Evolutionary conservation across 1,284 basidiomycete genomes (phyloP), one percentile per base, ranked within the genome.

Genomic region (Filobasidium uniguttulatum): DNA sequence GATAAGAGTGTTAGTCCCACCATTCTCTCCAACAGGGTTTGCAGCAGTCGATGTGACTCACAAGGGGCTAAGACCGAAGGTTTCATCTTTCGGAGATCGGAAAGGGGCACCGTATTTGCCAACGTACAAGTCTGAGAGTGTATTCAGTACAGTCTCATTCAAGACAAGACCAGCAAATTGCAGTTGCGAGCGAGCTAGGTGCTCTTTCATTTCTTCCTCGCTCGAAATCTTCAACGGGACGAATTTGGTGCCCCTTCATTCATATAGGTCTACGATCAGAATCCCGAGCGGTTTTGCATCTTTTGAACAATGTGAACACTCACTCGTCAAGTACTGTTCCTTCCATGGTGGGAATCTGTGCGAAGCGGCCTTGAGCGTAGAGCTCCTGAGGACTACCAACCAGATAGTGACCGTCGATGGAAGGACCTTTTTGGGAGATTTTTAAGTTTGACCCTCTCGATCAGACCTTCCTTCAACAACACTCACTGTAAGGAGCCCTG

Each of bases 311-410:
- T 12, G 23, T 22, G 10, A 26, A 14, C 3, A 46, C 62, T 49
- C 51, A 64, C 62, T 69, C 67, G 49, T 69, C 67, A 25, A 59
- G 56, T 52, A 53, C 55, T 54, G 64, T 64, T 15, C 70, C 67
- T 12, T 60, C 59, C 46, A 71, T 65, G 51, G 66, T 69, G 0
- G 70, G 68, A 10, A 65, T 60, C 26, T 60, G 59, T 0, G 60
- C 58, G 47, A 67, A 64, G 30, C 56, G 44, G 19, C 64, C 65
- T 37, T 58, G 36, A 7, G 52, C 52, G 14, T 70, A 41, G 26
- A 70, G 55, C 22, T 50, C 47, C 46, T 60, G 54, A n/a, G 69
- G 61, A 3, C 59, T 59, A 26, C 58, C 58, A 10, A 64, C 59
- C 31, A 72, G 56, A 20, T 68, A 41, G 40, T 62, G 60, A 8